Evolutionary conservation across 164 flowering plant genomes (phyloP).

Genomic region (Sextonia rubra): DNA sequence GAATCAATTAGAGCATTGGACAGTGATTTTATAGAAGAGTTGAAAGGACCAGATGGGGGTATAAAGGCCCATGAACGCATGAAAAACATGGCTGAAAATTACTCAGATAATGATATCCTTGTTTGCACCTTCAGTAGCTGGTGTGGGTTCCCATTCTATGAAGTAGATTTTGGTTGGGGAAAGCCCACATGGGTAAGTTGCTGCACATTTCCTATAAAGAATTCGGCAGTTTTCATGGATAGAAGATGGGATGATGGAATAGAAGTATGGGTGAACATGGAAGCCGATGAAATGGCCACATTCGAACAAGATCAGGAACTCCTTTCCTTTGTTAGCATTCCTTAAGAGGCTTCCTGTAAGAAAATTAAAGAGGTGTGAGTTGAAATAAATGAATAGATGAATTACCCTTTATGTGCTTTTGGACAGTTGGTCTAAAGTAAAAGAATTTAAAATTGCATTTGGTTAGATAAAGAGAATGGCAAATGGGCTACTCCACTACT

Average conservation of each 20-base stretch:
- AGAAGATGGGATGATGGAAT: slow-evolving; percentile 21
- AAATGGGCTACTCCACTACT: too few relatives aligned
- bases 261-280: slow-evolving; percentile 20
- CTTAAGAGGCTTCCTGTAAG: too few relatives aligned
- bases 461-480: too few relatives aligned
- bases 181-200: slow-evolving; percentile 30
- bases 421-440: too few relatives aligned
- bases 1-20: slow-evolving; percentile 2
- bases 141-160: slow-evolving; percentile 28
- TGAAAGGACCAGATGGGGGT: slow-evolving; percentile 2
- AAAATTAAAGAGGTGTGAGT: too few relatives aligned
- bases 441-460: too few relatives aligned
- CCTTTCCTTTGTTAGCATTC: slow-evolving; percentile 7
- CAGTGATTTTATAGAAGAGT: slow-evolving; percentile 1
- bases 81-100: neutral
- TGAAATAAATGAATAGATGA: too few relatives aligned
- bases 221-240: slow-evolving; percentile 11
- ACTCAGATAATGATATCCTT: slow-evolving; percentile 2
- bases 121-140: slow-evolving; percentile 16
- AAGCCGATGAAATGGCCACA: slow-evolving; percentile 11
- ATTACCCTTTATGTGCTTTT: too few relatives aligned
- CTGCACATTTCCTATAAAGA: slow-evolving; percentile 1
- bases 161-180: slow-evolving; percentile 47
- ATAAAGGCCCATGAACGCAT: neutral
- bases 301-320: slow-evolving; percentile 12